These are phyloP conservation scores for Yarrowia sp. DNA, from an alignment of 805 yeast genomes.

Conservation along the genomic window DNA sequence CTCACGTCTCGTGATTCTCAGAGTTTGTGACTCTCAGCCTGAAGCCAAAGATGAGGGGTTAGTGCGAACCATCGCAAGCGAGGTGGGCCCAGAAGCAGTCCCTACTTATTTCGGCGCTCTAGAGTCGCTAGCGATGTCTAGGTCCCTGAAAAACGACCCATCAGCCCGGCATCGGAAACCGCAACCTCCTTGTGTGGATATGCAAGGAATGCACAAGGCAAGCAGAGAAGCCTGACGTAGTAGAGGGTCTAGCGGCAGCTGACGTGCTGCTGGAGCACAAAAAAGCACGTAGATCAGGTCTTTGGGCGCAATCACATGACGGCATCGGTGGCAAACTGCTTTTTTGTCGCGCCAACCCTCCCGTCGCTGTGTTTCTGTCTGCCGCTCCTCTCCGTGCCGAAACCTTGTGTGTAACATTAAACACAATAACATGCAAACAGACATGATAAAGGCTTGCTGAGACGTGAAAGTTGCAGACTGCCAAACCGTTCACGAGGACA, in stretches of 20 bases:
- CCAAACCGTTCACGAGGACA: too few relatives aligned
- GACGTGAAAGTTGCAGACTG: background rate
- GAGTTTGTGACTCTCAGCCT: background rate
- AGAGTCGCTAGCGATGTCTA: too few relatives aligned
- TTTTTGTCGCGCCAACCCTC: background rate
- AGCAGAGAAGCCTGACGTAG: too few relatives aligned
- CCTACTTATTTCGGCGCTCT: too few relatives aligned
- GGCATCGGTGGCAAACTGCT: background rate
- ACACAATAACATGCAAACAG: background rate
- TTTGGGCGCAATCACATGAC: too few relatives aligned
- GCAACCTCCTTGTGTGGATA: too few relatives aligned
- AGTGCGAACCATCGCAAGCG: background rate
- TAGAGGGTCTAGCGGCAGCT: too few relatives aligned
- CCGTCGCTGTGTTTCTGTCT: background rate
- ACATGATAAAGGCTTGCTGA: background rate
- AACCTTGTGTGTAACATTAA: background rate
- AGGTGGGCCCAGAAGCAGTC: background rate
- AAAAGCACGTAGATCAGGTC: too few relatives aligned
- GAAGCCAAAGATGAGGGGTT: constrained; percentile 4
- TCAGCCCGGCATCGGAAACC: too few relatives aligned
- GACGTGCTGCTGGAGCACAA: too few relatives aligned
- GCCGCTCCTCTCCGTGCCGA: background rate
- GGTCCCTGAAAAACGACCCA: too few relatives aligned
- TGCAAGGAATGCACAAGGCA: background rate
- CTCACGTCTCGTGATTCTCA: background rate